phyloP scores from a whole-genome alignment of 768 basidiomycete genomes.

The Amanita exitialis region DNA sequence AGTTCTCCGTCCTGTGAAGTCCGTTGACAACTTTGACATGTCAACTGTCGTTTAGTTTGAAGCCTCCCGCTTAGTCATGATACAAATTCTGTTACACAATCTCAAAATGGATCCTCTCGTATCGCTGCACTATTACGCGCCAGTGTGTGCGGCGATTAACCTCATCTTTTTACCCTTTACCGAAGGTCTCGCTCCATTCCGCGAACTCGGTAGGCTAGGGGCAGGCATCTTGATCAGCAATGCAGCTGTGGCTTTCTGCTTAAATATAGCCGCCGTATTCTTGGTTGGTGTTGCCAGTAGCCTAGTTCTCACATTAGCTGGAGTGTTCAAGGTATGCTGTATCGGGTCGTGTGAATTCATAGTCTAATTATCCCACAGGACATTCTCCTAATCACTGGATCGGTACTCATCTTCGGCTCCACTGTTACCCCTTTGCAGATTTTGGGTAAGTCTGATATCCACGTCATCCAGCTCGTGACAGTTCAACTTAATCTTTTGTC shows the following conservation, averaged over 20 bases:
- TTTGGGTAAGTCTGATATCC: slow-evolving; percentile 39
- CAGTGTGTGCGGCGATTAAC: slow-evolving; percentile 89
- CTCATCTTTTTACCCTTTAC: slow-evolving; percentile 81
- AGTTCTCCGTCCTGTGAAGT: slow-evolving; percentile 20
- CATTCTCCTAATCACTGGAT: slow-evolving; percentile 88
- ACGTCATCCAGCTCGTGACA: background rate
- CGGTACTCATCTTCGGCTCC: slow-evolving; percentile 79
- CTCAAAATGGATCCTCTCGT: slow-evolving; percentile 97
- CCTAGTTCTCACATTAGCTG: slow-evolving; percentile 84
- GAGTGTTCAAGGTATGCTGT: slow-evolving; percentile 76
- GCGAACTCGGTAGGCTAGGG: slow-evolving; percentile 54
- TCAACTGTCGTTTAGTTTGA: slow-evolving; percentile 89
- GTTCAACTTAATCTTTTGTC: background rate
- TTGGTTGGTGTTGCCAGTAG: slow-evolving; percentile 84
- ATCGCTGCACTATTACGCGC: slow-evolving; percentile 93
- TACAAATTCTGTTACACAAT: slow-evolving; percentile 88
- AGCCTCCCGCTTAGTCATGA: slow-evolving; percentile 90
- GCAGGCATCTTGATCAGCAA: slow-evolving; percentile 71
- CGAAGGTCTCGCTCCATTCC: slow-evolving; percentile 84
- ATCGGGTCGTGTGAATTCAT: background rate
- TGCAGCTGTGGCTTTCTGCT: slow-evolving; percentile 76
- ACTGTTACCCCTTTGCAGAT: slow-evolving; percentile 76
- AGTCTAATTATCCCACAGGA: slow-evolving; percentile 38
- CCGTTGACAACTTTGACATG: no score
- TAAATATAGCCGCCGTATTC: slow-evolving; percentile 93